Base-by-base conservation (phyloP, 2,329 filamentous ascomycete genomes). In the Passalora sequoiae region DNA sequence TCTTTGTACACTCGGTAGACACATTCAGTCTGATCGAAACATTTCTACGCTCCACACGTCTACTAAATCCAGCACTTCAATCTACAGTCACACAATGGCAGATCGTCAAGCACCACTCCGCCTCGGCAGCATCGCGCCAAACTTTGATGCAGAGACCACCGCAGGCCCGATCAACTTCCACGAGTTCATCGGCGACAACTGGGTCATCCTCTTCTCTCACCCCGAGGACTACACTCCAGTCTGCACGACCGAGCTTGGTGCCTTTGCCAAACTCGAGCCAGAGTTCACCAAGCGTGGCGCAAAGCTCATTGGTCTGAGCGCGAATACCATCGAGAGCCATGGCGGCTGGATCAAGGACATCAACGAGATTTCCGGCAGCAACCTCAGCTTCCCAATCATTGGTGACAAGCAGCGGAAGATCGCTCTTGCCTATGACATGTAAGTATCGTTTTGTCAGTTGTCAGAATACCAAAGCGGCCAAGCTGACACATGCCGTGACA, bases 191-290 rank as follows among this genome's bases (percentile, higher is more conserved):
- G 81, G 79, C 59, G 72, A 83, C 70, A 79, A 74, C 57, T 85
- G 81, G 80, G 77, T 81, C 48, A 72, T 85, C 51, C 74, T 85
- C 55, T 85, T 85, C 74, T 84, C 80, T 32, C 81, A 85, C 69
- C 81, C 81, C 31, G 81, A 74, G 57, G 72, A 75, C 63, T 77
- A 75, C 67, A 78, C 75, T 6, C 74, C 74, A 37, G 74, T 78
- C 51, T 78, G 78, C 71, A 81, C 78, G 44, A 81, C 77, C 39
- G 77, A 81, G 67, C 71, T 81, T 38, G 78, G 77, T 48, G 77
- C 77, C 25, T 81, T 81, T 61, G 76, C 77, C 29, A 79, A 79
- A 65, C 73, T 81, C 54, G 76, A 80, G 68, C 75, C 75, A 13
- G 77, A 81, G 64, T 81, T 81, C 69, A 73, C 71, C 60, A 78